phyloP scores from a whole-genome alignment of 2,329 filamentous ascomycete species.

The Hypoxylon rubiginosum region DNA sequence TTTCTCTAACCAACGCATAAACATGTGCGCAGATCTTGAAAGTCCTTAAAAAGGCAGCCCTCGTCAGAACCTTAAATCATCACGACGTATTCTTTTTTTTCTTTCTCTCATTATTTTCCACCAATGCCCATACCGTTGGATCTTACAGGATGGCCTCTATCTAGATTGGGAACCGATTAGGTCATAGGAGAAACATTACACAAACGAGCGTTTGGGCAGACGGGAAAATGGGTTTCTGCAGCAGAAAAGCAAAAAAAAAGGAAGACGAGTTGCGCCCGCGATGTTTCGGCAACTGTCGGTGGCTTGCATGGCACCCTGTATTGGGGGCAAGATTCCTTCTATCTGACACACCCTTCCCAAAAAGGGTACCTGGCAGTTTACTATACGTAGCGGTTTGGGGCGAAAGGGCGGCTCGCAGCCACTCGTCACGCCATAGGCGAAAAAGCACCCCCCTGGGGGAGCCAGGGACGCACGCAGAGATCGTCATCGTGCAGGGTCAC shows the following conservation, averaged over 20 bases:
- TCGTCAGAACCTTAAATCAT: conserved; percentile 2
- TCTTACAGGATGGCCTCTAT: no score
- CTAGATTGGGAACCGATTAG: neutral
- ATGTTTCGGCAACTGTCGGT: neutral
- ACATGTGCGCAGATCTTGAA: neutral
- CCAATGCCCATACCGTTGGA: neutral
- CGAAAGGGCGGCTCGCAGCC: conserved; percentile 18
- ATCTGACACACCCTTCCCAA: conserved; percentile 17
- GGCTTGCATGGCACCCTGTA: neutral
- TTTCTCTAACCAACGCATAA: conserved; percentile 1
- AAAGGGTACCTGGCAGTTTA: neutral
- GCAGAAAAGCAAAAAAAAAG: no score
- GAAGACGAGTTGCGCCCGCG: no score
- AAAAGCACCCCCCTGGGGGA: neutral
- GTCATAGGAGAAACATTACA: no score
- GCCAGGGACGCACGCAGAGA: conserved; percentile 21
- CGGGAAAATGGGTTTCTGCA: neutral
- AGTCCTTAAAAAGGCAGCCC: neutral
- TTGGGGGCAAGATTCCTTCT: conserved; percentile 7
- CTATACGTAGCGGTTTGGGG: no score
- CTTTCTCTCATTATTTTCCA: neutral
- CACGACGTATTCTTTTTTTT: neutral
- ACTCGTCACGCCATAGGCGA: conserved; percentile 29
- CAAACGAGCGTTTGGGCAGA: no score
- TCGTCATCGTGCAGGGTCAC: conserved; percentile 40